Conservation (phyloP, 495 filamentous ascomycete genomes). For the Cetradonia linearis region DNA sequence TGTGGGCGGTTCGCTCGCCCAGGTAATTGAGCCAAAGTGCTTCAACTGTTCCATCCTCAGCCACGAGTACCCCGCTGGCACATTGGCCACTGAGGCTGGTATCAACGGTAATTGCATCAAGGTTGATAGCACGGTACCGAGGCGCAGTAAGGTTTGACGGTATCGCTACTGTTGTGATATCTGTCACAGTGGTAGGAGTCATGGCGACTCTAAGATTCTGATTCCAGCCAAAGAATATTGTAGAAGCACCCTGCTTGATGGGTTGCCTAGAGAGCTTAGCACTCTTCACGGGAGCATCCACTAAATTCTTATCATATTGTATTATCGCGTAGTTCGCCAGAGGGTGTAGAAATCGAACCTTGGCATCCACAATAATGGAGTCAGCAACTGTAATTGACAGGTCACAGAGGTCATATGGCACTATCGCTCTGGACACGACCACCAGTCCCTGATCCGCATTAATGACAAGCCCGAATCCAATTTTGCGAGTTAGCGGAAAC, state of each 20-base stretch:
- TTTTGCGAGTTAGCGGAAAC: constrained; percentile 84
- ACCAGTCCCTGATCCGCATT: constrained; percentile 94
- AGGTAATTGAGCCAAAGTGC: constrained; percentile 95
- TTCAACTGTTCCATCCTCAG: constrained; percentile 83
- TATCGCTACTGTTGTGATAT: constrained; percentile 95
- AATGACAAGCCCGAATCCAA: constrained; percentile 88
- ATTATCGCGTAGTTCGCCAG: constrained; percentile 94
- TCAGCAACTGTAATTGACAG: constrained; percentile 92
- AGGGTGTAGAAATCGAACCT: constrained; percentile 95
- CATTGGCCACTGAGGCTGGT: constrained; percentile 83
- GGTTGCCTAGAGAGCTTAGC: constrained; percentile 69
- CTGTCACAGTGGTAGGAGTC: constrained; percentile 87
- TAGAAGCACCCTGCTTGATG: constrained; percentile 83
- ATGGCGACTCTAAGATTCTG: constrained; percentile 89
- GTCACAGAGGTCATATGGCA: constrained; percentile 94
- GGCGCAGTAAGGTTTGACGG: constrained; percentile 84
- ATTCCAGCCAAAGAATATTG: constrained; percentile 95
- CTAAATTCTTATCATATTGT: constrained; percentile 86
- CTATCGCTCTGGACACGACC: constrained; percentile 81
- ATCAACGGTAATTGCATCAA: constrained; percentile 96
- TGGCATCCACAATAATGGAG: constrained; percentile 84
- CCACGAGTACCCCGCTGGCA: constrained; percentile 85
- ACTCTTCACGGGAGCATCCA: constrained; percentile 84
- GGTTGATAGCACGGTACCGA: constrained; percentile 89
- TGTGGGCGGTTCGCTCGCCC: constrained; percentile 69